These are phyloP conservation scores for Spathaspora jeffriesii DNA, from an alignment of 1,139 yeast genomes.

Conservation along the genomic window DNA sequence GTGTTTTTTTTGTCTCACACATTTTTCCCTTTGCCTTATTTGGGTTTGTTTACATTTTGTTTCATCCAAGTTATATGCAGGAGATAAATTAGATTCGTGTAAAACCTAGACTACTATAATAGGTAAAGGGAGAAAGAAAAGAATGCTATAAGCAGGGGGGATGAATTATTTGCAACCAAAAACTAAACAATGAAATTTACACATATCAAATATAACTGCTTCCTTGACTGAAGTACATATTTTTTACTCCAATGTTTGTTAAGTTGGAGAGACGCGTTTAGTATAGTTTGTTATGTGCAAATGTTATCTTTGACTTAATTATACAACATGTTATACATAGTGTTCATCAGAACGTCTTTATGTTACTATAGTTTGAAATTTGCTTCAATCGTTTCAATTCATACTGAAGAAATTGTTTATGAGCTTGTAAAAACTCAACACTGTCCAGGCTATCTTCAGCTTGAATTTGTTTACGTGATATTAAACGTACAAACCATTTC, in stretches of 20 bases:
- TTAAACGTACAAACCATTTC: not conserved
- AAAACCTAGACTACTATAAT: not conserved
- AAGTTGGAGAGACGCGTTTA: not conserved
- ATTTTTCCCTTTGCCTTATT: conserved; percentile 3
- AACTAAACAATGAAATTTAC: not conserved
- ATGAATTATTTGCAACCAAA: not conserved
- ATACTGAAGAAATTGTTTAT: not conserved
- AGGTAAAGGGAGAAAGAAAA: not conserved
- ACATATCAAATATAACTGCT: not conserved
- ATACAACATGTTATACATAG: not conserved
- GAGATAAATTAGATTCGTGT: not conserved
- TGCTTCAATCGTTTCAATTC: not conserved
- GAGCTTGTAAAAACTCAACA: not conserved
- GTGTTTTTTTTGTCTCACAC: not conserved
- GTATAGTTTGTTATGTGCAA: not conserved
- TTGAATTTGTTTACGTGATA: not conserved
- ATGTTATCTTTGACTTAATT: not conserved
- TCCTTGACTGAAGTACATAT: no score
- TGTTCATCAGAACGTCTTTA: not conserved
- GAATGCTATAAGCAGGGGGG: not conserved
- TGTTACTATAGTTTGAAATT: not conserved
- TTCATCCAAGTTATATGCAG: conserved; percentile 8
- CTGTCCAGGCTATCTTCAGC: not conserved
- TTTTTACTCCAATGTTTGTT: no score
- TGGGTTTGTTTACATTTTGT: conserved; percentile 7